Conservation (phyloP, 805 yeast species). For the Clavispora phyllophila region DNA sequence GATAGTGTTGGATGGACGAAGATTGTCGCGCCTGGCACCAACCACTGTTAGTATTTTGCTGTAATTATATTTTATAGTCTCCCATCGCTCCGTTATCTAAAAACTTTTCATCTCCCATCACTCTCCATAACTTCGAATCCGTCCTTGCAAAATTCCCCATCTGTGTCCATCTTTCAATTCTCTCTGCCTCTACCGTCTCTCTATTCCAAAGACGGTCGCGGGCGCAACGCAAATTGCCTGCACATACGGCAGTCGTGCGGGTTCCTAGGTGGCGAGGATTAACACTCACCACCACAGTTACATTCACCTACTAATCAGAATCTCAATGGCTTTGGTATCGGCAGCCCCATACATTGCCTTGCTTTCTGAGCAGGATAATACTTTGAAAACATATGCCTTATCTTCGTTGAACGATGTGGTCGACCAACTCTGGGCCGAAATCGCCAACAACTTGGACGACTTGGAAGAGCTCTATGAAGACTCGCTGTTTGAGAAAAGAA, state of each 20-base stretch:
- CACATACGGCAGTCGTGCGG: neutral
- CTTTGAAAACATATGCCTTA: conserved; percentile 79
- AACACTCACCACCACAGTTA: neutral
- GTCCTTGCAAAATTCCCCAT: no score
- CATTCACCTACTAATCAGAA: neutral
- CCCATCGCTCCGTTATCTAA: no score
- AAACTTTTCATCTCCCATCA: no score
- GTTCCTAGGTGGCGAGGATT: conserved; percentile 1
- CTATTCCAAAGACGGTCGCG: no score
- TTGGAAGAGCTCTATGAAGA: conserved; percentile 93
- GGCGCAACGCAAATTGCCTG: no score
- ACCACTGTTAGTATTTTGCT: no score
- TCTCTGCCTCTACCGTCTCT: no score
- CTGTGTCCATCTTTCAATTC: no score
- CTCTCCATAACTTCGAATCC: no score
- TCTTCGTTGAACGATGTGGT: conserved; percentile 74
- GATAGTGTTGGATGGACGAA: no score
- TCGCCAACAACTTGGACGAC: conserved; percentile 81
- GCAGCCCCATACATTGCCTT: conserved; percentile 93
- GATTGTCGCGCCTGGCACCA: no score
- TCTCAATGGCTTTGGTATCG: conserved; percentile 58
- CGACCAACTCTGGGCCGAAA: conserved; percentile 95
- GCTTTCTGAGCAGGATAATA: conserved; percentile 72
- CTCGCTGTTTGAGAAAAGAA: conserved; percentile 64
- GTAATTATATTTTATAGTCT: no score